Percentiles rank a stretch among this genome's conserved stretches.
phyloP scores from a whole-genome alignment of 176 grass and related monocot species.

The Saccharum spontaneum region DNA sequence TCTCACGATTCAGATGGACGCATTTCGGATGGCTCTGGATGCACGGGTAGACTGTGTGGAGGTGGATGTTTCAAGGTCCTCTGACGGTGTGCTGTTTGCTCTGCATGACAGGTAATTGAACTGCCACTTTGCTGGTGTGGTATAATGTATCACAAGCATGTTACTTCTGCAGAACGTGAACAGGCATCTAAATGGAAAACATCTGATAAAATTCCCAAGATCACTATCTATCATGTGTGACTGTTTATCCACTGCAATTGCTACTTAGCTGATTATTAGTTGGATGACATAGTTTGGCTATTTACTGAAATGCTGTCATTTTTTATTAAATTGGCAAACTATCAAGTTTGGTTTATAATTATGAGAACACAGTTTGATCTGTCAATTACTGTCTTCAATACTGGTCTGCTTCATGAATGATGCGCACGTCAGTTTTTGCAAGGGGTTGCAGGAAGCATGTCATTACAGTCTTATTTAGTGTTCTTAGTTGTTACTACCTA shows the following conservation, averaged over 20 bases:
- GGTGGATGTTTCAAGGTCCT: slow-evolving; percentile 79
- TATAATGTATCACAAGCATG: background rate
- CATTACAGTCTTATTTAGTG: background rate
- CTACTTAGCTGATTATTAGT: background rate
- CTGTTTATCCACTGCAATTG: background rate
- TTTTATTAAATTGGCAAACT: background rate
- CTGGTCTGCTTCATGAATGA: slow-evolving; percentile 4
- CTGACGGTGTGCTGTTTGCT: slow-evolving; percentile 66
- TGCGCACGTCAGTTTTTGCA: background rate
- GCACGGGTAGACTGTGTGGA: slow-evolving; percentile 83
- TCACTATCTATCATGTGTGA: background rate
- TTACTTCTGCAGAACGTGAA: background rate
- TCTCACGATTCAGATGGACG: slow-evolving; percentile 57
- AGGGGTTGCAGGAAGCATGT: background rate
- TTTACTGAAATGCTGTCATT: background rate
- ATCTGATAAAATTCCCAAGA: background rate
- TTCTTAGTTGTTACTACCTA: background rate
- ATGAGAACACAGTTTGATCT: background rate
- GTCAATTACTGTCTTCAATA: background rate
- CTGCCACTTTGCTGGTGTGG: background rate
- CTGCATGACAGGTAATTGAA: slow-evolving; percentile 80
- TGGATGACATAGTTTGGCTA: background rate
- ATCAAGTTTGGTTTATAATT: background rate
- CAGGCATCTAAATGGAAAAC: background rate
- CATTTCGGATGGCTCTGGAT: slow-evolving; percentile 65